phyloP scores from a whole-genome alignment of 768 basidiomycete species.

The Mycena pura region DNA sequence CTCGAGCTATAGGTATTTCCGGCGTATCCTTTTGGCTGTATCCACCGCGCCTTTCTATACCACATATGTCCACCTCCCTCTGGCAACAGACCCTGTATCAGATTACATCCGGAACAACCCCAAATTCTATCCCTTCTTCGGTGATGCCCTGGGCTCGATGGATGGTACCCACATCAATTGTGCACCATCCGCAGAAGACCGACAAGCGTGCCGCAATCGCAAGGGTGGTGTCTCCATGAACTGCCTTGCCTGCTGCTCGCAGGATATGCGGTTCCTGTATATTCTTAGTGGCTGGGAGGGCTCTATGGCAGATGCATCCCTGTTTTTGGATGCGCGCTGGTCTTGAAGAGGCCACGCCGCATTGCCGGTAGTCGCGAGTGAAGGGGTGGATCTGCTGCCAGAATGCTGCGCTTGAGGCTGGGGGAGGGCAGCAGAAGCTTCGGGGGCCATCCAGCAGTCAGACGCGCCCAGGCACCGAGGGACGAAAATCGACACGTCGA shows the following conservation, averaged over 20 bases:
- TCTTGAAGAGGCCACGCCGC: too few relatives aligned
- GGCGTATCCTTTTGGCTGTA: slow-evolving; percentile 32
- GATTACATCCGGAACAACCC: slow-evolving; percentile 33
- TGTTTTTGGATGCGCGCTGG: slow-evolving; percentile 27
- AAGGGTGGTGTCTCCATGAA: slow-evolving; percentile 38
- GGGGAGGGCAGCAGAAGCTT: too few relatives aligned
- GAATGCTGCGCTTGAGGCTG: too few relatives aligned
- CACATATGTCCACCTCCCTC: slow-evolving; percentile 28
- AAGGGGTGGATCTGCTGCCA: too few relatives aligned
- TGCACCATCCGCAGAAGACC: slow-evolving; percentile 22
- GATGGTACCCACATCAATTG: slow-evolving; percentile 42
- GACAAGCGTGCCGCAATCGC: slow-evolving; percentile 22
- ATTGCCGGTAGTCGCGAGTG: too few relatives aligned
- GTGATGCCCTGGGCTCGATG: slow-evolving; percentile 37
- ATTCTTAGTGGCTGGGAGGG: slow-evolving; percentile 35
- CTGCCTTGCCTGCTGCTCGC: slow-evolving; percentile 30
- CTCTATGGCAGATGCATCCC: slow-evolving; percentile 22
- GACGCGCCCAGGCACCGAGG: too few relatives aligned
- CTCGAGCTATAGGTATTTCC: slow-evolving; percentile 36
- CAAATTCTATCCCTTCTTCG: slow-evolving; percentile 42
- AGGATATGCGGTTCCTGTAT: slow-evolving; percentile 33
- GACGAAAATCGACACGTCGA: too few relatives aligned
- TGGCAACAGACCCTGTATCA: slow-evolving; percentile 24
- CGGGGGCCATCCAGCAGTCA: too few relatives aligned
- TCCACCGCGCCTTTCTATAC: slow-evolving; percentile 36